Percentiles rank a stretch among this genome's conserved stretches.
phyloP scores from a whole-genome alignment of 2,329 filamentous ascomycete species.

The Fusarium fujikuroi region DNA sequence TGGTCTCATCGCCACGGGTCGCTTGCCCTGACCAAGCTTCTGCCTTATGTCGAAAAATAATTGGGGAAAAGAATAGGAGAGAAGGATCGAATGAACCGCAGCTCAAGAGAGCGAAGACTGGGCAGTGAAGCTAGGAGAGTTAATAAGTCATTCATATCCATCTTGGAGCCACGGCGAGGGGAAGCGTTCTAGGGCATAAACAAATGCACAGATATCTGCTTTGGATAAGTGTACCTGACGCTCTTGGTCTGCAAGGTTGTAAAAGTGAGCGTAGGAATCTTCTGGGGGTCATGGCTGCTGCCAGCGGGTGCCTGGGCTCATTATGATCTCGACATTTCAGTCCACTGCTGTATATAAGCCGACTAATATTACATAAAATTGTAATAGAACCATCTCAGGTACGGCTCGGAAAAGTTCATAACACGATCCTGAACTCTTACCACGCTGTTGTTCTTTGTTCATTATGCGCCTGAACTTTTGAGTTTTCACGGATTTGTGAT shows the following conservation, averaged over 20 bases:
- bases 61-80: slow-evolving; percentile 6
- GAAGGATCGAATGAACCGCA: slow-evolving; percentile 38
- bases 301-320: not conserved
- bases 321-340: not conserved
- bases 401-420: not conserved
- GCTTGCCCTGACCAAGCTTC: not conserved
- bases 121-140: slow-evolving; percentile 43
- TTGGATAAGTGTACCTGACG: slow-evolving; percentile 41
- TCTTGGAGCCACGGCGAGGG: slow-evolving; percentile 43
- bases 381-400: too few species aligned
- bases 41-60: not conserved
- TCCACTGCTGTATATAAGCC: not conserved
- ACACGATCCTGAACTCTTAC: not conserved
- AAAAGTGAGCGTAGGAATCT: slow-evolving; percentile 46
- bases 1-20: not conserved
- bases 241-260: slow-evolving; percentile 49
- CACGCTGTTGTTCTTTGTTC: not conserved
- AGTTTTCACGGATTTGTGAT: not conserved
- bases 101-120: slow-evolving; percentile 46
- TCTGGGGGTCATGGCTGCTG: not conserved
- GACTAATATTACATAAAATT: not conserved
- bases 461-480: not conserved
- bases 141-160: slow-evolving; percentile 44
- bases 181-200: slow-evolving; percentile 49
- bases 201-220: slow-evolving; percentile 47